Base-by-base conservation (phyloP, 225 moss, liverwort and hornwort species). In the Sphagnum contortum region DNA sequence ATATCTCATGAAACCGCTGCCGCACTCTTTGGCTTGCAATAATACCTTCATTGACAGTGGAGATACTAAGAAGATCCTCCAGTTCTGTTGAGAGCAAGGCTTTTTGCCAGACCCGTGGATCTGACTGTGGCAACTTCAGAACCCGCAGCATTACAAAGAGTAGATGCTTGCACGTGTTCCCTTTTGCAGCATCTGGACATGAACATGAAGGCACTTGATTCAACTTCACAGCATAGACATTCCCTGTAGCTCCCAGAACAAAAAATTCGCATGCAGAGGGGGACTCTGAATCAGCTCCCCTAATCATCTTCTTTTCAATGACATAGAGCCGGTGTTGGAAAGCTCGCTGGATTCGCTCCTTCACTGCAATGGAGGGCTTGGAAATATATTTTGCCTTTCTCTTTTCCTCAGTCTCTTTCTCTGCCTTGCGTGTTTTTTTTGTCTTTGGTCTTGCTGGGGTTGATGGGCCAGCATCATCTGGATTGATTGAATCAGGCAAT, bases 141-240 rank as follows among this genome's bases (percentile, higher is more conserved):
- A 94, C 94, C 69, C 90, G 81, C 68, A 94, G 64, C 90, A 94
- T 94, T 29, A 94, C 84, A 55, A 94, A 94, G 53, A 94, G 70
- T 5, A 84, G 67, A 57, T 94, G 88, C 73, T 94, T 90, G 74
- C 90, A 94, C 2, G 77, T 69, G 47, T 84, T 70, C 47, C 87
- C 82, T 61, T 73, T 83, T 2, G 82, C 83, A 51, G 84, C 90
- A 71, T 94, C 90, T 52, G 90, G 94, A 62, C 94, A 94, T 61
- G 76, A 76, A 48, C 90, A 94, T 3, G 69, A 74, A 59, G 94
- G 83, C 48, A 56, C 55, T 65, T 62, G 75, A 51, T 90, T 74
- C 71, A 90, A 13, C 75, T 75, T 84, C 12, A 90, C 90, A 6
- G 81, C 71, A 60, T 94, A 90, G 6, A 94, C 93, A 65, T 90